A percentile compares a stretch with the other conserved stretches of the same genome.
These are phyloP conservation scores for Suhomyces choctaworum DNA, from an alignment of 1,139 yeast genomes.

Conservation along the genomic window DNA sequence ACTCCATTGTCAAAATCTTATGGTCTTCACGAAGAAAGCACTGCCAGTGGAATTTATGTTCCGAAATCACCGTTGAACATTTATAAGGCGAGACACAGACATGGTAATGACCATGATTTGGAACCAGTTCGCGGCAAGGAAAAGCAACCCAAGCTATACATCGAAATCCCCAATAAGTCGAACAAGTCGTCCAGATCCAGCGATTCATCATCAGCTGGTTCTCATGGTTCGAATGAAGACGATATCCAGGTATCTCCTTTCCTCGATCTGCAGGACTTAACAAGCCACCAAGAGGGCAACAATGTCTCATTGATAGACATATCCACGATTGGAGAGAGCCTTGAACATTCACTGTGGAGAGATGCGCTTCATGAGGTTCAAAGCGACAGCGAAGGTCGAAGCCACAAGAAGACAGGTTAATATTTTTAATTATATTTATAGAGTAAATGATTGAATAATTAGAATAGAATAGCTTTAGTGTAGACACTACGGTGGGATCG, in stretches of 20 bases:
- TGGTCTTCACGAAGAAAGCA: constrained; percentile 12
- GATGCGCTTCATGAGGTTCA: constrained; percentile 26
- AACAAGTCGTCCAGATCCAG: constrained; percentile 1
- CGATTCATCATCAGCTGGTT: constrained; percentile 5
- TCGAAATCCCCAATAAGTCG: constrained; percentile 20
- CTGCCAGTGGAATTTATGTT: constrained; percentile 29
- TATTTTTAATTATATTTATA: too few species aligned
- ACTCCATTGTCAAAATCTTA: constrained; percentile 11
- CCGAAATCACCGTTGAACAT: constrained; percentile 35
- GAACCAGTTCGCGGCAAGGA: constrained; percentile 1
- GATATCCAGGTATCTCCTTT: constrained; percentile 14
- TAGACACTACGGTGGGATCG: too few species aligned
- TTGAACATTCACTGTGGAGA: constrained; percentile 32
- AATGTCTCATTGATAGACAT: constrained; percentile 25
- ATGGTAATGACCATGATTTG: constrained; percentile 3
- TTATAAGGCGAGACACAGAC: constrained; percentile 20
- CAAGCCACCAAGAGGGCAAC: constrained; percentile 10
- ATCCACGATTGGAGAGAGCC: constrained; percentile 26
- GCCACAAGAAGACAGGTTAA: too few species aligned
- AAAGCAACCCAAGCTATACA: constrained; percentile 21
- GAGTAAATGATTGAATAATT: too few species aligned
- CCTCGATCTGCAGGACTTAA: constrained; percentile 6
- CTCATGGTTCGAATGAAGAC: constrained; percentile 10
- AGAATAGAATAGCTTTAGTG: too few species aligned
- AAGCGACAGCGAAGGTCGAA: constrained; percentile 9